phyloP scores from a whole-genome alignment of 106 monocot species.

The Agapanthus africanus region DNA sequence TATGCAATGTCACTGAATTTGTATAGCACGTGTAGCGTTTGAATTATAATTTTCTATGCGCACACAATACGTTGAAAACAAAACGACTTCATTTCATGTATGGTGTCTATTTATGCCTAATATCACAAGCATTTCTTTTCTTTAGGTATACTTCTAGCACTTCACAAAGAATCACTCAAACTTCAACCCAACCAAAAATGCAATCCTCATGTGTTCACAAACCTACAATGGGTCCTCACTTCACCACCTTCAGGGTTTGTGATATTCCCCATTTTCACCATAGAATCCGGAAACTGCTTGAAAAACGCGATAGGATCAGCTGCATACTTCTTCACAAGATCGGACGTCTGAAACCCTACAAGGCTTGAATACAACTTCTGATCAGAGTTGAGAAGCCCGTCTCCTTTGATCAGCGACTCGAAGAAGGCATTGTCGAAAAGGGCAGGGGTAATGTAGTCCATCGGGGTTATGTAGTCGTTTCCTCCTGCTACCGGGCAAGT shows the following conservation, averaged over 20 bases:
- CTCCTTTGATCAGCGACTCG: constrained; percentile 36
- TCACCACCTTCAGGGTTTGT: constrained; percentile 81
- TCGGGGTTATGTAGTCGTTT: constrained; percentile 41
- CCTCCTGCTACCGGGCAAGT: constrained; percentile 35
- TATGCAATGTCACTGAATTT: too few species aligned
- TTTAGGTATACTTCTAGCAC: too few species aligned
- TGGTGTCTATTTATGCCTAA: too few species aligned
- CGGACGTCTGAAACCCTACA: constrained; percentile 33
- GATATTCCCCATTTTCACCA: constrained; percentile 97
- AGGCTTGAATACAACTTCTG: constrained; percentile 71
- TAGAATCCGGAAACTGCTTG: constrained; percentile 76
- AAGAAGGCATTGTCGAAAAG: constrained; percentile 76
- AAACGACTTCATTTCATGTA: too few species aligned
- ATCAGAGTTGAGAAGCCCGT: constrained; percentile 79
- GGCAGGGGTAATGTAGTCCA: constrained; percentile 57
- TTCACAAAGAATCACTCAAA: neutral
- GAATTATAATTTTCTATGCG: too few species aligned
- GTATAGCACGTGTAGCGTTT: too few species aligned
- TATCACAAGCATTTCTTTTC: too few species aligned
- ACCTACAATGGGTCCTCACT: constrained; percentile 77
- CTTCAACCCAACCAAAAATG: neutral
- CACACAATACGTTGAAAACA: too few species aligned
- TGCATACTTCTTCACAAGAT: constrained; percentile 53
- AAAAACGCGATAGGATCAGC: constrained; percentile 47
- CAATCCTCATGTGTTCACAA: constrained; percentile 46